Evolutionary conservation across 257 asterid species (phyloP).

Genomic region (Anisodus tanguticus): DNA sequence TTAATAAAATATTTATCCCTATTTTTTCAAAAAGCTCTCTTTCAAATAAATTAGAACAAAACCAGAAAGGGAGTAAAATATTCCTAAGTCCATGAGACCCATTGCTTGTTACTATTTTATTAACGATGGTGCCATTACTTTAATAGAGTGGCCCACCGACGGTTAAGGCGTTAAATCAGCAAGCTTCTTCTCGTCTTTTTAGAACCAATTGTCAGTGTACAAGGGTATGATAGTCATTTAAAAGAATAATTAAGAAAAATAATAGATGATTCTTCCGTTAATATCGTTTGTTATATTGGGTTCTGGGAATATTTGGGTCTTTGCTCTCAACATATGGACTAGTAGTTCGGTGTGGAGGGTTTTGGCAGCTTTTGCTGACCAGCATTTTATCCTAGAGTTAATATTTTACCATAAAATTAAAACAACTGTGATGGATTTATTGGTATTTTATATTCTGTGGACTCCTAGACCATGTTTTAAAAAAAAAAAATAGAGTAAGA

Average conservation of each 20-base stretch:
- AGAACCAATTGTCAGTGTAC: slow-evolving; percentile 29
- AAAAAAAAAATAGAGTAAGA: too few relatives aligned
- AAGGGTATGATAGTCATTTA: slow-evolving; percentile 49
- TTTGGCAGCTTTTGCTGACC: slow-evolving; percentile 34
- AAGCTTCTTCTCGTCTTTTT: slow-evolving; percentile 40
- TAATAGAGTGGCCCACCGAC: slow-evolving; percentile 55
- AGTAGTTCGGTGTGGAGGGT: slow-evolving; percentile 21
- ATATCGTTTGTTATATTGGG: slow-evolving; percentile 36
- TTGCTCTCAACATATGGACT: neutral
- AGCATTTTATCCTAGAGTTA: neutral
- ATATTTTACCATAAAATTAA: neutral
- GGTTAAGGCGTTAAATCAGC: slow-evolving; percentile 89
- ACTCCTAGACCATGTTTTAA: too few relatives aligned
- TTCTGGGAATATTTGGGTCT: slow-evolving; percentile 26
- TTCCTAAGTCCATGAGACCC: slow-evolving; percentile 41
- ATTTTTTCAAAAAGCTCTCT: too few relatives aligned
- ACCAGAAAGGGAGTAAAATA: too few relatives aligned
- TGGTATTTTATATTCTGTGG: too few relatives aligned
- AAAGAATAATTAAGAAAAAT: neutral
- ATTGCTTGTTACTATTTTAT: slow-evolving; percentile 31
- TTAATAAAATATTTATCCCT: too few relatives aligned
- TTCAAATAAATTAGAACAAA: too few relatives aligned
- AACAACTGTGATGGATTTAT: neutral
- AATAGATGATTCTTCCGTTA: slow-evolving; percentile 43
- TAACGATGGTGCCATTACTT: slow-evolving; percentile 53